Percentiles rank a stretch among this genome's conserved stretches.
These are phyloP conservation scores for Lactarius trivialis DNA, from an alignment of 768 basidiomycete species.

Conservation along the genomic window DNA sequence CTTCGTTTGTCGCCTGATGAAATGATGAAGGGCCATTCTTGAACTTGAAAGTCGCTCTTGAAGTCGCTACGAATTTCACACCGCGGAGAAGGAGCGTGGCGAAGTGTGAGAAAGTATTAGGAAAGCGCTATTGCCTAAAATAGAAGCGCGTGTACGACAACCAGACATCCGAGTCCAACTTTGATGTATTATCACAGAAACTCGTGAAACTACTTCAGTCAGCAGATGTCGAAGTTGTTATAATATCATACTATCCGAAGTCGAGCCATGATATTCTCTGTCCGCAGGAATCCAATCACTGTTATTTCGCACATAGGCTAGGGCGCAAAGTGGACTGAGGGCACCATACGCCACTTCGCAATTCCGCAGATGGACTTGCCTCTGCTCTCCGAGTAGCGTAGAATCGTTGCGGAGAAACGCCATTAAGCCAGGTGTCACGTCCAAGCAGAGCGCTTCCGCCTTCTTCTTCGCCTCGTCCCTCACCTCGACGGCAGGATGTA, in stretches of 20 bases:
- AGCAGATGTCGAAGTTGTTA: not conserved
- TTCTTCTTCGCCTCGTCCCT: not conserved
- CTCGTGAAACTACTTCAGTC: not conserved
- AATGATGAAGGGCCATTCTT: too few relatives aligned
- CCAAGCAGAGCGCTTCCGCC: not conserved
- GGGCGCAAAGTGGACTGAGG: not conserved
- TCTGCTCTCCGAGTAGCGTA: not conserved
- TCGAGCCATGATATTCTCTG: not conserved
- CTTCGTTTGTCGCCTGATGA: too few relatives aligned
- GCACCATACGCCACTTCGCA: constrained; percentile 6
- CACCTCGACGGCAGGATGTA: not conserved
- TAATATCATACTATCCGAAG: not conserved
- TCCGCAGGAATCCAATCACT: not conserved
- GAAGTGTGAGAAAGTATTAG: too few relatives aligned
- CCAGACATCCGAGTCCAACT: too few relatives aligned
- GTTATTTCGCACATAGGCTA: constrained; percentile 2
- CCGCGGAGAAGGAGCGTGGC: too few relatives aligned
- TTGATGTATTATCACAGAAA: too few relatives aligned
- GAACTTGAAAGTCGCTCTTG: too few relatives aligned
- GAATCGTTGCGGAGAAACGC: not conserved
- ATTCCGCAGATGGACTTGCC: constrained; percentile 5
- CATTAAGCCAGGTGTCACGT: constrained; percentile 8
- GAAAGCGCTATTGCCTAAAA: too few relatives aligned
- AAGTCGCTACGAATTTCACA: too few relatives aligned
- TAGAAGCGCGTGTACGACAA: too few relatives aligned